A percentile compares a stretch with the other conserved stretches of the same genome.
These are phyloP conservation scores for Ogataea pini DNA, from an alignment of 805 yeast genomes.

Conservation along the genomic window DNA sequence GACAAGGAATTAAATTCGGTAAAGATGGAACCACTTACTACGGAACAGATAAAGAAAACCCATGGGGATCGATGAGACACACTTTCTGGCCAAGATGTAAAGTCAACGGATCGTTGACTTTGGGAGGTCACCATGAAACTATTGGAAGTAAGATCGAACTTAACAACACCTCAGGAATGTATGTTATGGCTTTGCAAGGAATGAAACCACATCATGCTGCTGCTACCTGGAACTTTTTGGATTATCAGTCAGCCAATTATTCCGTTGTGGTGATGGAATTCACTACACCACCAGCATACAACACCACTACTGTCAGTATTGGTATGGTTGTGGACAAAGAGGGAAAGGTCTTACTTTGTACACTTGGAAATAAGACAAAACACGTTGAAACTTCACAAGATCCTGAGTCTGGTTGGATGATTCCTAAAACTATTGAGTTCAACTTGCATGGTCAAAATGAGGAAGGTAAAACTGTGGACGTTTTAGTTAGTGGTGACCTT, in stretches of 20 bases:
- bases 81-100: constrained; percentile 92
- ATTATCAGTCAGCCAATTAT: constrained; percentile 75
- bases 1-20: constrained; percentile 88
- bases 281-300: constrained; percentile 91
- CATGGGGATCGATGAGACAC: constrained; percentile 98
- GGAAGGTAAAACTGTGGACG: constrained; percentile 41
- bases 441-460: constrained; percentile 44
- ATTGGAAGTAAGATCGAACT: constrained; percentile 27
- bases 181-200: constrained; percentile 95
- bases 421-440: constrained; percentile 70
- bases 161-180: constrained; percentile 61
- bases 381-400: constrained; percentile 62
- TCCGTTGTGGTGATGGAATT: constrained; percentile 92
- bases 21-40: constrained; percentile 81
- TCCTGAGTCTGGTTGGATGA: constrained; percentile 89
- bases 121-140: constrained; percentile 36
- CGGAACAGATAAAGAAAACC: constrained; percentile 79
- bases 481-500: constrained; percentile 61
- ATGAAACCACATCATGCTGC: constrained; percentile 99
- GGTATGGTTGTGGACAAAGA: constrained; percentile 72
- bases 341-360: constrained; percentile 58
- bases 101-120: constrained; percentile 63
- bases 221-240: constrained; percentile 90
- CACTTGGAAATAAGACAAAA: constrained; percentile 62
- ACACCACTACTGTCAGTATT: constrained; percentile 72